Evolutionary conservation across 2,329 filamentous ascomycete species (phyloP).

Genomic region (Ceratocystis harringtonii): DNA sequence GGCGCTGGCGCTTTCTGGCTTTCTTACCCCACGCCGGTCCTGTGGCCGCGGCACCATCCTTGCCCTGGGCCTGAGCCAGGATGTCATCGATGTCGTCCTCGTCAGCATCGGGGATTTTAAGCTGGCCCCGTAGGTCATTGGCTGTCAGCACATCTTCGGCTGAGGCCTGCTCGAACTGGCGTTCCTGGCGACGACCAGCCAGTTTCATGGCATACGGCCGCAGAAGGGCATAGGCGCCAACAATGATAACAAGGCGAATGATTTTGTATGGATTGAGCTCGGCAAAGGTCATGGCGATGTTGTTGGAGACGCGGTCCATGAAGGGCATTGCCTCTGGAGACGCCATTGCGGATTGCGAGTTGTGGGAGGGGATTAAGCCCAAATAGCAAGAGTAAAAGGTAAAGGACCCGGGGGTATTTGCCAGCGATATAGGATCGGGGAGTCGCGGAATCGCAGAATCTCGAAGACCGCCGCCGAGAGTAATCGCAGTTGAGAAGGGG

Average conservation of each 20-base stretch:
- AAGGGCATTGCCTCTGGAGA: constrained; percentile 8
- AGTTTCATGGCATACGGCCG: constrained; percentile 60
- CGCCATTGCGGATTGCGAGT: constrained; percentile 7
- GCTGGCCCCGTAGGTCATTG: constrained; percentile 46
- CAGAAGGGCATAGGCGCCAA: constrained; percentile 58
- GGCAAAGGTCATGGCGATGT: constrained; percentile 35
- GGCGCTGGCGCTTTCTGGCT: constrained; percentile 17
- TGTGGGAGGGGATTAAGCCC: background rate
- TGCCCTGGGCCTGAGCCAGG: constrained; percentile 6
- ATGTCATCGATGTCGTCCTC: constrained; percentile 26
- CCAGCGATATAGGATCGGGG: too few relatives aligned
- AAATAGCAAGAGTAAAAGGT: too few relatives aligned
- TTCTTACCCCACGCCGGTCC: constrained; percentile 19
- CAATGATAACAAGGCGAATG: constrained; percentile 56
- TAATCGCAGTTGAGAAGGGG: background rate
- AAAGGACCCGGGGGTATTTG: background rate
- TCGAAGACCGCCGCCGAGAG: background rate
- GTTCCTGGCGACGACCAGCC: constrained; percentile 47
- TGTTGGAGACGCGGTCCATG: constrained; percentile 25
- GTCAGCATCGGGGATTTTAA: constrained; percentile 39
- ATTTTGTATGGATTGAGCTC: constrained; percentile 38
- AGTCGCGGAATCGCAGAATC: background rate
- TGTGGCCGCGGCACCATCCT: constrained; percentile 1
- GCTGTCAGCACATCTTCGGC: constrained; percentile 44
- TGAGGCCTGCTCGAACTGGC: constrained; percentile 46